phyloP scores from a whole-genome alignment of 352 stramenopile genomes.

The Blastocystis sp. region DNA sequence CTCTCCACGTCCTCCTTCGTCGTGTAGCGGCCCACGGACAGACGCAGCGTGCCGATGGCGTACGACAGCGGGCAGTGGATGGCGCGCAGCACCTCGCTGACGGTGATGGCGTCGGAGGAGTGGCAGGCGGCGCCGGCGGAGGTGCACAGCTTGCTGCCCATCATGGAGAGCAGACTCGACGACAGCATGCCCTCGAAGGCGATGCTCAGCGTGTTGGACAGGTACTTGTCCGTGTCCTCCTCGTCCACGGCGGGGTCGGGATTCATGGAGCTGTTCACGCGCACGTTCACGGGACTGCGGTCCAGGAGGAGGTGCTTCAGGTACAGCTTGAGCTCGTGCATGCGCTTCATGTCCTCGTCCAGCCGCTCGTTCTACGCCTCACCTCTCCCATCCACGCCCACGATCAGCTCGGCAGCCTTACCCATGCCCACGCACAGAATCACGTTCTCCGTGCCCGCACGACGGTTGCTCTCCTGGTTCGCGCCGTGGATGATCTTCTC shows the following conservation, averaged over 20 bases:
- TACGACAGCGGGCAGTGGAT: conserved; percentile 88
- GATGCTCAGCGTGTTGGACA: conserved; percentile 95
- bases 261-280: conserved; percentile 83
- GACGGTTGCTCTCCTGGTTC: conserved; percentile 87
- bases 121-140: conserved; percentile 92
- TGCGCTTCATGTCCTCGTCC: conserved; percentile 80
- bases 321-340: conserved; percentile 79
- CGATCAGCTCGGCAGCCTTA: conserved; percentile 79
- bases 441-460: conserved; percentile 95
- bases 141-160: conserved; percentile 82
- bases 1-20: conserved; percentile 84
- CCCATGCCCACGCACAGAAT: conserved; percentile 90
- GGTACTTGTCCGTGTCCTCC: conserved; percentile 78
- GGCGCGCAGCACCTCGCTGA: conserved; percentile 82
- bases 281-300: conserved; percentile 79
- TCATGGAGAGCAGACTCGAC: conserved; percentile 83
- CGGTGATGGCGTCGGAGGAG: conserved; percentile 76
- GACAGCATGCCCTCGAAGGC: conserved; percentile 86
- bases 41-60: conserved; percentile 88
- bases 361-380: conserved; percentile 78
- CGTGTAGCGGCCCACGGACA: conserved; percentile 89
- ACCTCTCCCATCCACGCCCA: background rate
- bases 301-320: conserved; percentile 79
- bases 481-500: conserved; percentile 87
- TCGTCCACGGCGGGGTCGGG: conserved; percentile 25